A percentile compares a stretch with the other conserved stretches of the same genome.
These are phyloP conservation scores for Talaromyces sp. DNA, from an alignment of 2,329 filamentous ascomycete genomes.

Conservation along the genomic window DNA sequence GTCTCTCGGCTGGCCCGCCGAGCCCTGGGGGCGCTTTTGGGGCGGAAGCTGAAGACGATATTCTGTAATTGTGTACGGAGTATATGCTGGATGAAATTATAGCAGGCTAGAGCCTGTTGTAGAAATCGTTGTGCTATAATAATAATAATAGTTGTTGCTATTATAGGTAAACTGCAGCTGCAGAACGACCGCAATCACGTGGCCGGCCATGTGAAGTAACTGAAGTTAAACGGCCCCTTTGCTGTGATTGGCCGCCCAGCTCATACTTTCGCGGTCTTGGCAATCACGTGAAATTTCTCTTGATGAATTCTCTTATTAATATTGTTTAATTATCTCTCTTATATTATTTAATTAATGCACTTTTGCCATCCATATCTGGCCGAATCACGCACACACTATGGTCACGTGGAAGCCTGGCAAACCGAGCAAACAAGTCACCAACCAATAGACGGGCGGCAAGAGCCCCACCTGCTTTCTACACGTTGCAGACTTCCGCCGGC, in stretches of 20 bases:
- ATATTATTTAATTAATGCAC: too few species aligned
- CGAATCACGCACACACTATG: too few species aligned
- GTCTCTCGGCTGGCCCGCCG: slow-evolving; percentile 1
- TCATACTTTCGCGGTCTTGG: background rate
- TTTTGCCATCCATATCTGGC: too few species aligned
- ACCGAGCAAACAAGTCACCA: background rate
- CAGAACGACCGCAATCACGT: background rate
- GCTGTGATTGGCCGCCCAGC: background rate
- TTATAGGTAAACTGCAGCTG: background rate
- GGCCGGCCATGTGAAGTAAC: background rate
- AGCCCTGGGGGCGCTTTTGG: slow-evolving; percentile 1
- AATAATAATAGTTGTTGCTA: too few species aligned
- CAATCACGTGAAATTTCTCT: background rate
- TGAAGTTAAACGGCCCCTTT: background rate
- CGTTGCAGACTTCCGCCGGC: background rate
- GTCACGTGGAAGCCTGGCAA: background rate
- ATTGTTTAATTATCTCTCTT: too few species aligned
- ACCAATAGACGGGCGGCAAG: background rate
- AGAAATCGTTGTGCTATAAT: too few species aligned
- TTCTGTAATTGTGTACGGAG: background rate
- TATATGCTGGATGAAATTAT: background rate
- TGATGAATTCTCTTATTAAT: too few species aligned
- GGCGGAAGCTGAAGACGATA: background rate
- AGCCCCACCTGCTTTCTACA: background rate
- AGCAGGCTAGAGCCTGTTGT: too few species aligned